A percentile compares a stretch with the other conserved stretches of the same genome.
Evolutionary conservation across 768 basidiomycete species (phyloP).

Genomic region (Boletus rubroflammeus): DNA sequence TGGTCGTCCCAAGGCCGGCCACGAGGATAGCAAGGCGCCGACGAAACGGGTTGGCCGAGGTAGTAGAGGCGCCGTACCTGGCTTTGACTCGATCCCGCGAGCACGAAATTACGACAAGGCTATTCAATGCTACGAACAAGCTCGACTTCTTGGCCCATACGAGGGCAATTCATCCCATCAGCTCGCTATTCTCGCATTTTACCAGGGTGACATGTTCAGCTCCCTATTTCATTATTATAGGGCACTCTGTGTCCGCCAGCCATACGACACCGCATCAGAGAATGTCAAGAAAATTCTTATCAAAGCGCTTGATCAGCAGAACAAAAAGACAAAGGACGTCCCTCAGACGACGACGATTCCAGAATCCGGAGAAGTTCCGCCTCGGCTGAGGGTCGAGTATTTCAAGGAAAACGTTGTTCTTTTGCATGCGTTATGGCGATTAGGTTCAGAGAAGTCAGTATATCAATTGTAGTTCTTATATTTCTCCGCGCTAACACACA

Average conservation of each 20-base stretch:
- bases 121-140: conserved; percentile 80
- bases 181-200: conserved; percentile 87
- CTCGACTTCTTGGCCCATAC: conserved; percentile 73
- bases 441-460: conserved; percentile 52
- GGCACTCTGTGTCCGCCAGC: conserved; percentile 79
- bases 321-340: conserved; percentile 41
- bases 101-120: conserved; percentile 72
- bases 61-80: conserved; percentile 45
- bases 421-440: conserved; percentile 72
- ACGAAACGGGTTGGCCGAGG: conserved; percentile 41
- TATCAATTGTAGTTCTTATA: not conserved
- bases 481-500: conserved; percentile 1
- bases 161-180: conserved; percentile 97
- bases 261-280: conserved; percentile 84
- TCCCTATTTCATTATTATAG: conserved; percentile 87
- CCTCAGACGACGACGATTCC: conserved; percentile 26
- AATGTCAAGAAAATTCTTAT: conserved; percentile 74
- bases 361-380: conserved; percentile 36
- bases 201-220: conserved; percentile 76
- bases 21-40: conserved; percentile 49
- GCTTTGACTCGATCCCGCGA: conserved; percentile 47
- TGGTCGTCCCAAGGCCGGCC: conserved; percentile 61
- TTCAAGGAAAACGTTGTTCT: conserved; percentile 76
- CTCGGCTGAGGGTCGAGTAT: conserved; percentile 52
- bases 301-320: conserved; percentile 63